Evolutionary conservation across 2,329 filamentous ascomycete genomes (phyloP).

Genomic region (Ophiostoma sp.): DNA sequence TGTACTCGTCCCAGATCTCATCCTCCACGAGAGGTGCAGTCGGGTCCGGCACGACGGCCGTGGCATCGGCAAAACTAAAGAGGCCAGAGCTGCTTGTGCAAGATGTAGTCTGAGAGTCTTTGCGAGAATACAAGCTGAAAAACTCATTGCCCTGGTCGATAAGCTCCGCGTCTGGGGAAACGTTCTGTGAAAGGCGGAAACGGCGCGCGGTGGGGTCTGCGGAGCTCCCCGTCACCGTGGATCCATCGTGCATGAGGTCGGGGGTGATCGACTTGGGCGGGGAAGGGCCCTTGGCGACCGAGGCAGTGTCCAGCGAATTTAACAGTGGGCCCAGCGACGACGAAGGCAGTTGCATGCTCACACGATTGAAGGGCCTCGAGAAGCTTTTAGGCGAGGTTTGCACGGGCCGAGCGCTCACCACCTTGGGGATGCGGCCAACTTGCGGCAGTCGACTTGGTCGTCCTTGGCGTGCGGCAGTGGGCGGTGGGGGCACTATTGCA

Average conservation of each 20-base stretch:
- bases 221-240: slow-evolving; percentile 38
- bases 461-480: slow-evolving; percentile 13
- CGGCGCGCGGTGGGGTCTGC: slow-evolving; percentile 34
- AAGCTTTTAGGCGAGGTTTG: slow-evolving; percentile 76
- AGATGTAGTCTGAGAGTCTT: slow-evolving; percentile 65
- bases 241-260: slow-evolving; percentile 42
- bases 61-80: slow-evolving; percentile 61
- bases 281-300: slow-evolving; percentile 51
- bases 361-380: slow-evolving; percentile 73
- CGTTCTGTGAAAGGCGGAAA: slow-evolving; percentile 36
- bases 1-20: slow-evolving; percentile 92
- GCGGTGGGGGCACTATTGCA: not conserved
- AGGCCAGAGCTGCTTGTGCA: slow-evolving; percentile 64
- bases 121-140: slow-evolving; percentile 69
- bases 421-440: slow-evolving; percentile 82
- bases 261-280: slow-evolving; percentile 45
- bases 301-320: slow-evolving; percentile 40
- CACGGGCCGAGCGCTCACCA: slow-evolving; percentile 68
- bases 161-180: slow-evolving; percentile 38
- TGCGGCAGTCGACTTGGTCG: slow-evolving; percentile 70
- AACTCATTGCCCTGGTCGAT: slow-evolving; percentile 52
- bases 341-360: slow-evolving; percentile 46
- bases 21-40: slow-evolving; percentile 70
- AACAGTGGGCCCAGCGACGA: slow-evolving; percentile 30
- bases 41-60: slow-evolving; percentile 64